Conservation (phyloP, 208 protist genomes). For the Cochliopodium minus region DNA sequence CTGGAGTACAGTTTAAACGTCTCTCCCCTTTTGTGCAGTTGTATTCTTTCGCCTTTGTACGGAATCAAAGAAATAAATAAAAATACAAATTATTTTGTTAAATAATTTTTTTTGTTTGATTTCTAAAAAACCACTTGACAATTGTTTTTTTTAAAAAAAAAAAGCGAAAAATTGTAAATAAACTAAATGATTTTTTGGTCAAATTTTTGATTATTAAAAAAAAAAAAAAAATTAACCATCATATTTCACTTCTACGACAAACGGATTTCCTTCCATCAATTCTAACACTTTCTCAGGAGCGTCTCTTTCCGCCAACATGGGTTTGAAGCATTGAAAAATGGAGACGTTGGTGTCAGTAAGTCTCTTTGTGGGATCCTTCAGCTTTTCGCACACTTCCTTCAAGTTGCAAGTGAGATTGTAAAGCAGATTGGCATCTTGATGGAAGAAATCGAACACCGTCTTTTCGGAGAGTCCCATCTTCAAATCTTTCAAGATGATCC, state of each 20-base stretch:
- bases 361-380: conserved; percentile 22
- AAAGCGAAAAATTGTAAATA: no score
- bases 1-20: conserved; percentile 35
- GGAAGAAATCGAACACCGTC: conserved; percentile 34
- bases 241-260: conserved; percentile 44
- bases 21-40: conserved; percentile 27
- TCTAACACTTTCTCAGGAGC: conserved; percentile 22
- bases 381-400: conserved; percentile 30
- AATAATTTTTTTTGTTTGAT: no score
- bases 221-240: no score
- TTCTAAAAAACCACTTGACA: no score
- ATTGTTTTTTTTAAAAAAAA: no score
- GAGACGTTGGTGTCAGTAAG: conserved; percentile 19
- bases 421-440: conserved; percentile 32
- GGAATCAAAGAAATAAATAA: no score
- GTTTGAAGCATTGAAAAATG: conserved; percentile 32
- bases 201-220: no score
- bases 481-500: conserved; percentile 46
- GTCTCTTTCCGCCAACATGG: conserved; percentile 38
- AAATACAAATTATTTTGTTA: no score
- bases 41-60: conserved; percentile 39
- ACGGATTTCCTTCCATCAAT: conserved; percentile 18
- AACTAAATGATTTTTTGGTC: no score
- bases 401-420: conserved; percentile 34
- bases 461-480: conserved; percentile 27